Conservation (phyloP, 495 filamentous ascomycete genomes). For the Chaetomium cochliodes region DNA sequence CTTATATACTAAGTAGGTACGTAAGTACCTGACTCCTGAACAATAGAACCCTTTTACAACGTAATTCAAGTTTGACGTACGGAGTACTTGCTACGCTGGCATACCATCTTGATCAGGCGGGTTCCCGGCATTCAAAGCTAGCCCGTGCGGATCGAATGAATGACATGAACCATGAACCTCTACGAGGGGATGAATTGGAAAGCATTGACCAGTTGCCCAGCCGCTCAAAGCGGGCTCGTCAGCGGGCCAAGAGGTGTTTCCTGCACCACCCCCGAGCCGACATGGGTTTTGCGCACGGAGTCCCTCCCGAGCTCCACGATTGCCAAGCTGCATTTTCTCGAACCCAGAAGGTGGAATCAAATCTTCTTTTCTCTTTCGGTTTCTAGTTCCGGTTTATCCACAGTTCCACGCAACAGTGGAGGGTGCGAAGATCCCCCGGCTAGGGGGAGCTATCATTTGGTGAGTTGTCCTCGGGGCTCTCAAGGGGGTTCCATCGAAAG, state of each 20-base stretch:
- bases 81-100: no score
- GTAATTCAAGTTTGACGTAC: no score
- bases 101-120: conserved; percentile 3
- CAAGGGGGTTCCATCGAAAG: not conserved
- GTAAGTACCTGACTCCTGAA: no score
- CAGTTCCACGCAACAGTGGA: not conserved
- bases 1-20: no score
- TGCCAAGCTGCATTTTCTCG: not conserved
- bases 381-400: not conserved
- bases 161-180: no score
- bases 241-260: not conserved
- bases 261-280: conserved; percentile 11
- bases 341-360: not conserved
- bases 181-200: not conserved
- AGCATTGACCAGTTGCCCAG: conserved; percentile 9
- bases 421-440: no score
- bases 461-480: not conserved
- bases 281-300: conserved; percentile 21
- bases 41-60: no score
- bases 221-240: no score
- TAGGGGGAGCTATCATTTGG: no score
- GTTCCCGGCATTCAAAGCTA: conserved; percentile 3
- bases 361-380: not conserved
- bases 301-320: not conserved
- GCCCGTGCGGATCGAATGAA: conserved; percentile 15